Conservation (phyloP, 179 eudicot genomes). For the Camellia oleifera region DNA sequence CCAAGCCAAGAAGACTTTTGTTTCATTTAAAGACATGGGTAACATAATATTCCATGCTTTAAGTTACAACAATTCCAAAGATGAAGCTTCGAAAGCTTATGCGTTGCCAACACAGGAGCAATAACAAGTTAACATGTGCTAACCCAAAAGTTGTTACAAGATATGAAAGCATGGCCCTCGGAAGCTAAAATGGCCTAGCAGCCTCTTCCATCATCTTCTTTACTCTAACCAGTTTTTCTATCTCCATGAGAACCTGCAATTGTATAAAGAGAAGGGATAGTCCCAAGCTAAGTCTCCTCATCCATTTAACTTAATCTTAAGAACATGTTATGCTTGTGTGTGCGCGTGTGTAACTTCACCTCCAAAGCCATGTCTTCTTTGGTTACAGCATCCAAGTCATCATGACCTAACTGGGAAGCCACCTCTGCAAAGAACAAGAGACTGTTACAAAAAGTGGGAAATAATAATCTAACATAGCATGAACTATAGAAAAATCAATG, state of each 20-base stretch:
- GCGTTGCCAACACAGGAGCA: not conserved
- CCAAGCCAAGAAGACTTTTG: too few species aligned
- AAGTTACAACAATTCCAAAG: not conserved
- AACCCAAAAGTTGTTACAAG: not conserved
- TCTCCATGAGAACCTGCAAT: conserved; percentile 64
- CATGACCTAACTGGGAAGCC: conserved; percentile 62
- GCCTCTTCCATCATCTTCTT: conserved; percentile 97
- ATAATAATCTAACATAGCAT: not conserved
- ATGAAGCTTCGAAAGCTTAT: not conserved
- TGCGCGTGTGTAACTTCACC: conserved; percentile 34
- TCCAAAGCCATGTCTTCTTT: conserved; percentile 79
- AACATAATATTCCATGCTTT: not conserved
- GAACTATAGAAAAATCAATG: conserved; percentile 14
- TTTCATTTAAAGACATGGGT: too few species aligned
- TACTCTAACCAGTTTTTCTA: conserved; percentile 65
- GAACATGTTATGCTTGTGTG: not conserved
- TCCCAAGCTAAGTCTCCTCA: not conserved
- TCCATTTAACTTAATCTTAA: not conserved
- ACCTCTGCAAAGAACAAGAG: conserved; percentile 46
- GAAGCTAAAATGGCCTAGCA: conserved; percentile 70
- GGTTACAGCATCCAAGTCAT: conserved; percentile 64
- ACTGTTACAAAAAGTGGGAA: conserved; percentile 2
- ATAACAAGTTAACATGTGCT: not conserved
- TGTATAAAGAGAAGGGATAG: not conserved
- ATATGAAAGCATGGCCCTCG: not conserved